phyloP scores from a whole-genome alignment of 2,329 filamentous ascomycete species.

The Arthroderma sp. region DNA sequence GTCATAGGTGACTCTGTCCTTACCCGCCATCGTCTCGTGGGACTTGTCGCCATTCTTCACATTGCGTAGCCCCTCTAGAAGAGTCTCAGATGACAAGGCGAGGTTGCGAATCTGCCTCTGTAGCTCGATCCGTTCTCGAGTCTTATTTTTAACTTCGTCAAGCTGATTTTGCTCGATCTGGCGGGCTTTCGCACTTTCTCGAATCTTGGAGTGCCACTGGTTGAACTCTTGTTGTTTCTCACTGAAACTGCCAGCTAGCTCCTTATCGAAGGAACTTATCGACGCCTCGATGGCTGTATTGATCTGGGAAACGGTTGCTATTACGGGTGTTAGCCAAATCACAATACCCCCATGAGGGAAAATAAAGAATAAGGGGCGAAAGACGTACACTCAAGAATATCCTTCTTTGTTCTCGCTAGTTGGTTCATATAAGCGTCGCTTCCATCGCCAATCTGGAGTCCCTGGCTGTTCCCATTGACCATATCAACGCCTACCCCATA shows the following conservation, averaged over 20 bases:
- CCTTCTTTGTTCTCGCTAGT: constrained; percentile 35
- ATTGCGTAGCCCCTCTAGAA: constrained; percentile 33
- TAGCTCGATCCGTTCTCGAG: constrained; percentile 52
- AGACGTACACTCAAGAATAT: constrained; percentile 34
- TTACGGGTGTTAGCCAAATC: constrained; percentile 24
- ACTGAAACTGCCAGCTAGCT: constrained; percentile 69
- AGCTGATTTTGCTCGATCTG: constrained; percentile 63
- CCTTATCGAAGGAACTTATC: constrained; percentile 62
- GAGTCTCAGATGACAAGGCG: constrained; percentile 51
- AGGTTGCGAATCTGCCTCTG: constrained; percentile 67
- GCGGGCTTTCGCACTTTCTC: constrained; percentile 65
- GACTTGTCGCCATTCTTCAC: neutral
- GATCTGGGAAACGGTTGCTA: constrained; percentile 30
- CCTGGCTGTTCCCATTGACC: constrained; percentile 34
- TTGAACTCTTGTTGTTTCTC: constrained; percentile 77
- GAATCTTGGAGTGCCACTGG: constrained; percentile 65
- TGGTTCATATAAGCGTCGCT: constrained; percentile 34
- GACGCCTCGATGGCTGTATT: constrained; percentile 64
- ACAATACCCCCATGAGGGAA: constrained; percentile 9
- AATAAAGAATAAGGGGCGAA: neutral
- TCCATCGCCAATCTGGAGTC: constrained; percentile 33
- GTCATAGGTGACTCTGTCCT: neutral
- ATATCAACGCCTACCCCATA: constrained; percentile 76
- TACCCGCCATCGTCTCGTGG: neutral
- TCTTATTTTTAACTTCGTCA: constrained; percentile 55